phyloP scores from a whole-genome alignment of 805 yeast species.

The Ogataea angusta region DNA sequence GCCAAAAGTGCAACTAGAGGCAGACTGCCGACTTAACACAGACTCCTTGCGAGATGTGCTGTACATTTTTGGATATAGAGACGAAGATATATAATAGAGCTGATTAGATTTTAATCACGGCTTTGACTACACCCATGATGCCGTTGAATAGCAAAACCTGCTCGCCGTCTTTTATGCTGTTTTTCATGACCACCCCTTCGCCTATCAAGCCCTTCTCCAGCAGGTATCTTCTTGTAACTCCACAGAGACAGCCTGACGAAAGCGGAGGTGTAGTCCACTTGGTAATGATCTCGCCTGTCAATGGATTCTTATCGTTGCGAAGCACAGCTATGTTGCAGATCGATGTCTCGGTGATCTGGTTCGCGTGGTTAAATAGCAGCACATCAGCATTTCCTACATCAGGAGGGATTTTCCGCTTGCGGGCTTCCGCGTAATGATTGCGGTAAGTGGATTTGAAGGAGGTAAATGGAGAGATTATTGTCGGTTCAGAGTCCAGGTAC shows the following conservation, averaged over 20 bases:
- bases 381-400: conserved; percentile 52
- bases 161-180: conserved; percentile 60
- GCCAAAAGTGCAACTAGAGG: conserved; percentile 80
- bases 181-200: conserved; percentile 34
- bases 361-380: conserved; percentile 57
- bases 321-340: conserved; percentile 74
- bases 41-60: conserved; percentile 69
- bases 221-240: conserved; percentile 70
- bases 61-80: conserved; percentile 75
- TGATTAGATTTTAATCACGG: neutral
- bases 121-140: conserved; percentile 56
- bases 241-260: conserved; percentile 78
- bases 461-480: conserved; percentile 67
- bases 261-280: conserved; percentile 82
- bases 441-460: conserved; percentile 85
- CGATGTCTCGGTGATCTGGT: conserved; percentile 74
- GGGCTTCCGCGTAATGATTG: conserved; percentile 56
- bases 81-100: conserved; percentile 42
- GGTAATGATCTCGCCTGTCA: conserved; percentile 31
- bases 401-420: conserved; percentile 45
- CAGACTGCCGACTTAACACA: conserved; percentile 80
- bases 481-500: conserved; percentile 53
- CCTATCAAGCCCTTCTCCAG: conserved; percentile 30
- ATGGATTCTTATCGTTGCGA: conserved; percentile 31
- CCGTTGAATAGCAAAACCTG: conserved; percentile 76